phyloP scores from a whole-genome alignment of 2,329 filamentous ascomycete species.

The Stemphylium beticola region DNA sequence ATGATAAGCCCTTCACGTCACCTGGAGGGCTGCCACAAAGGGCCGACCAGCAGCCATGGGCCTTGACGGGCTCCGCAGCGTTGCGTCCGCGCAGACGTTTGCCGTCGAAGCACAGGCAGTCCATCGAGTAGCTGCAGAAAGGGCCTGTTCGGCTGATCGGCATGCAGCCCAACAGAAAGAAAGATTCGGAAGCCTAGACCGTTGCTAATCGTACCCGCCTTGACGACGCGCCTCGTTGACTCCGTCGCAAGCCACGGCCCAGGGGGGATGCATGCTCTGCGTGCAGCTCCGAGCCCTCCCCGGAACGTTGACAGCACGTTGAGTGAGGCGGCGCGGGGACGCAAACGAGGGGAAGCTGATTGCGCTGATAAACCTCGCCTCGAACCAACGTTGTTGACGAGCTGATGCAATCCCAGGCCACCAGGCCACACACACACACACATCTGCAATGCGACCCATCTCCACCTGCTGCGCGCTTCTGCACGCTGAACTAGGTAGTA shows the following conservation, averaged over 20 bases:
- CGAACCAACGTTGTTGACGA: neutral
- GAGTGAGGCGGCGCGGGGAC: neutral
- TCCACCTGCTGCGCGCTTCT: slow-evolving; percentile 10
- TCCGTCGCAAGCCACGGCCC: too few species aligned
- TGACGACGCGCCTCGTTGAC: neutral
- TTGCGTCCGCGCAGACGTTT: neutral
- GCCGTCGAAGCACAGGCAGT: slow-evolving; percentile 1
- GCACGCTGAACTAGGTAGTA: slow-evolving; percentile 25
- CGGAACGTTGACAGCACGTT: neutral
- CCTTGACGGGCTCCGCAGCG: slow-evolving; percentile 11
- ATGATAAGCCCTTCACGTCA: neutral
- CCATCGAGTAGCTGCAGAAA: slow-evolving; percentile 16
- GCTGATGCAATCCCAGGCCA: neutral
- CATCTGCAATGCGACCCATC: slow-evolving; percentile 1
- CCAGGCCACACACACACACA: neutral
- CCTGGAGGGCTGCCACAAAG: neutral
- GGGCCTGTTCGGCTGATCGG: slow-evolving; percentile 20
- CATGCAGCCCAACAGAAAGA: slow-evolving; percentile 25
- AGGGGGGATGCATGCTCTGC: neutral
- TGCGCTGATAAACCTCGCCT: neutral
- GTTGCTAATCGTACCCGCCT: slow-evolving; percentile 8
- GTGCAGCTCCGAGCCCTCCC: neutral
- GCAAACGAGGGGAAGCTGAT: neutral
- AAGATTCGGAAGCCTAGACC: slow-evolving; percentile 18
- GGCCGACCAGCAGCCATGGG: neutral